Evolutionary conservation across 441 rosid genomes (phyloP), one percentile per base, ranked within the genome.

Genomic region (Pelargonium fulgidum): DNA sequence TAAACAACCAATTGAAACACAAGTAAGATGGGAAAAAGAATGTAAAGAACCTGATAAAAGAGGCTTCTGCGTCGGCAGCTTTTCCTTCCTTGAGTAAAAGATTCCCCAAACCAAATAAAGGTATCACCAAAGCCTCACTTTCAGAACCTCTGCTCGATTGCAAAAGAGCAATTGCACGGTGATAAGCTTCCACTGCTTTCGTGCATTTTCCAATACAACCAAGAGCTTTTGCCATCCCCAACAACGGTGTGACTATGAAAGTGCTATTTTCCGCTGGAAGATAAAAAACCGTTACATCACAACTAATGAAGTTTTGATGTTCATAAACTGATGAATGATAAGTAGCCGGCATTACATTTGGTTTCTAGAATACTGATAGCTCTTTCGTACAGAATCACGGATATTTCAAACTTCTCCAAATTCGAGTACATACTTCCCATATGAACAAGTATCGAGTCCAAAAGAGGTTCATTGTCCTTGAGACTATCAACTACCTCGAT

Each of bases 341-440:
- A 33, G 6, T 24, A 24, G 29, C 29, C 19, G 3, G 62, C 39
- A 62, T 50, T 48, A 10, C 19, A 78, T 81, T 41, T 85, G n/a
- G 67, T 77, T 81, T 85, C 96, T 44, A 84, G 70, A 74, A 86
- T 73, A 45, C 72, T 65, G 65, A 82, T 78, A 77, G 76, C 94
- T 70, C 93, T 86, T 64, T 74, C 79, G 77, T 93, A 77, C 47
- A 72, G 59, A 33, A 72, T 78, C 76, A 83, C 44, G 68, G 98
- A 89, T 58, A 85, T 81, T 74, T 84, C 86, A 17, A 77, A 82
- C 75, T 78, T 86, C 67, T 87, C 91, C 81, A 91, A 64, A 36
- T 83, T 72, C 56, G 93, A 84, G 83, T 86, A 84, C 91, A 93
- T 88, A 76, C 94, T 86, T 66, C 89, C 97, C 85, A 85, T 81